Evolutionary conservation across 208 protist species (phyloP).

Genomic region (Naegleria fowleri): DNA sequence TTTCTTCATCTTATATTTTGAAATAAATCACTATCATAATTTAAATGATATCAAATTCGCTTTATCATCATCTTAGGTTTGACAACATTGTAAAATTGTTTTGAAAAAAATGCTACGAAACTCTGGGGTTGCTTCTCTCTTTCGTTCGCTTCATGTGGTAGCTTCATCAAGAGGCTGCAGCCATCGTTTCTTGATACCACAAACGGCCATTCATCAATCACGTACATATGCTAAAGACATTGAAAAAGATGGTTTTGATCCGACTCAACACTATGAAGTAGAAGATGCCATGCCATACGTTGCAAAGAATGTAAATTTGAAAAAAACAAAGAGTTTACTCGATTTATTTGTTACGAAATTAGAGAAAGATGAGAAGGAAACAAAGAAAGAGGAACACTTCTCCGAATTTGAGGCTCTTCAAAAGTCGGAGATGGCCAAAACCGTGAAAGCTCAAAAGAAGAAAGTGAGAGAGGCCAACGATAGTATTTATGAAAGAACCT

Average conservation of each 20-base stretch:
- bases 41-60: no score
- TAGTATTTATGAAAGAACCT: background rate
- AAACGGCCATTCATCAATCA: background rate
- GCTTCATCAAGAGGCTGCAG: background rate
- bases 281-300: background rate
- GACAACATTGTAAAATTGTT: no score
- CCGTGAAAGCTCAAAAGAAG: background rate
- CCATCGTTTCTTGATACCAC: background rate
- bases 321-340: background rate
- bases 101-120: background rate
- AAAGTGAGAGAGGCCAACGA: background rate
- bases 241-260: background rate
- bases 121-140: background rate
- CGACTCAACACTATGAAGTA: background rate
- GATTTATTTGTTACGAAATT: background rate
- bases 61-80: no score
- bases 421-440: background rate
- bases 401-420: background rate
- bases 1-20: no score
- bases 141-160: background rate
- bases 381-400: background rate
- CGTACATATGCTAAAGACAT: background rate
- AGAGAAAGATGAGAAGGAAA: background rate
- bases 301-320: conserved; percentile 19
- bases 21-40: no score